These are phyloP conservation scores for Irpex sp. DNA, from an alignment of 1,284 basidiomycete species.

Conservation along the genomic window DNA sequence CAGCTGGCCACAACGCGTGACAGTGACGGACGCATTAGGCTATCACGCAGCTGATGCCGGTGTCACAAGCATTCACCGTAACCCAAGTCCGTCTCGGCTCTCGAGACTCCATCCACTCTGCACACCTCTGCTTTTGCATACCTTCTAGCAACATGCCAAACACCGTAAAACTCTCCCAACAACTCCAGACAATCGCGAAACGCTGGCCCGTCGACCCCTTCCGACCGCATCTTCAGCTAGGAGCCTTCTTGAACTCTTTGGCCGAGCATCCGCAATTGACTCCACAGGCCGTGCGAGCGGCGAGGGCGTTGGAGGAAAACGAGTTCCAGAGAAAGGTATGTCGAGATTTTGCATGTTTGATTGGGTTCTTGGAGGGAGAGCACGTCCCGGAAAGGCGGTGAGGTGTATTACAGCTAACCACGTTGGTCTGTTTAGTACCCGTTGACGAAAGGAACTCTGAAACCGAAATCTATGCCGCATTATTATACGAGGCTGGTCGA, in stretches of 20 bases:
- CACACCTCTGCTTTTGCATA: neutral
- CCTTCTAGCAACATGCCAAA: slow-evolving; percentile 15
- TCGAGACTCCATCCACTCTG: neutral
- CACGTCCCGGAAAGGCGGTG: too few relatives aligned
- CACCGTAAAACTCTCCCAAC: slow-evolving; percentile 40
- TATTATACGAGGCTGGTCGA: slow-evolving; percentile 71
- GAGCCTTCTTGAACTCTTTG: slow-evolving; percentile 58
- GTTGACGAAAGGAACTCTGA: slow-evolving; percentile 55
- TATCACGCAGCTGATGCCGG: neutral
- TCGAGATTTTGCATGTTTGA: neutral
- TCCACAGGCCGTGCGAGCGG: slow-evolving; percentile 51
- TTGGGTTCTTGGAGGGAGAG: neutral
- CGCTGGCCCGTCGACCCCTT: slow-evolving; percentile 69
- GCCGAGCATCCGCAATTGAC: slow-evolving; percentile 66
- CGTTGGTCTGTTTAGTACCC: slow-evolving; percentile 45
- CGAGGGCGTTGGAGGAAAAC: slow-evolving; percentile 49
- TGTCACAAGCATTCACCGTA: neutral
- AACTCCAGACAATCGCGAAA: slow-evolving; percentile 49
- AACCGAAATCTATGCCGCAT: slow-evolving; percentile 64
- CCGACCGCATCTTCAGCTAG: slow-evolving; percentile 69
- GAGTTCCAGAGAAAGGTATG: slow-evolving; percentile 54
- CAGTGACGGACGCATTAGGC: neutral
- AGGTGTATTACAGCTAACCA: too few relatives aligned
- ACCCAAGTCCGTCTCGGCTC: neutral
- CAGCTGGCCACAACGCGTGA: neutral